These are phyloP conservation scores for Plenodomus biglobosus DNA, from an alignment of 2,329 filamentous ascomycete genomes.

Conservation along the genomic window DNA sequence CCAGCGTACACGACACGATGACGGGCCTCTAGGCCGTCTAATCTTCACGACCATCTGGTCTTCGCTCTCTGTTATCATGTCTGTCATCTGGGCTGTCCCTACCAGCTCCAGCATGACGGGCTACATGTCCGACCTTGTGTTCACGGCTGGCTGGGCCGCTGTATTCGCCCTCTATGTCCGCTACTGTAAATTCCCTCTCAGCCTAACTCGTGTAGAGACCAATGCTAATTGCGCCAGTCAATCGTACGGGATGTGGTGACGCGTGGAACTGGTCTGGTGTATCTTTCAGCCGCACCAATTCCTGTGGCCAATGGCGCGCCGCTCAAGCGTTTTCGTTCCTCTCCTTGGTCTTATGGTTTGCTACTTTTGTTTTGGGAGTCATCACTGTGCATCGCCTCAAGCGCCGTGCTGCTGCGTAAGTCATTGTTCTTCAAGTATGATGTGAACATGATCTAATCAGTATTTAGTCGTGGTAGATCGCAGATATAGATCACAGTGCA, in stretches of 20 bases:
- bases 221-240: constrained; percentile 3
- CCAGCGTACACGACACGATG: constrained; percentile 42
- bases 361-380: constrained; percentile 47
- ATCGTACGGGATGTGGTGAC: constrained; percentile 26
- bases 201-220: neutral
- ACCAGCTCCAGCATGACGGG: constrained; percentile 67
- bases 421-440: neutral
- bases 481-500: too few relatives aligned
- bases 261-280: constrained; percentile 59
- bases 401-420: constrained; percentile 12
- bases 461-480: too few relatives aligned
- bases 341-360: constrained; percentile 70
- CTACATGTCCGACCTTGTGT: constrained; percentile 67
- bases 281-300: constrained; percentile 38
- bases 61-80: constrained; percentile 67
- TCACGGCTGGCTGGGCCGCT: constrained; percentile 69
- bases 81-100: constrained; percentile 71
- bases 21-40: constrained; percentile 64
- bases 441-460: neutral
- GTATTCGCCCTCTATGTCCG: constrained; percentile 45
- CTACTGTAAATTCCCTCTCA: constrained; percentile 10
- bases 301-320: constrained; percentile 71
- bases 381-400: constrained; percentile 22
- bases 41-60: constrained; percentile 77
- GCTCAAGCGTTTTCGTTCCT: constrained; percentile 72